phyloP scores from a whole-genome alignment of 495 filamentous ascomycete species.

The Aspergillus ostianus region DNA sequence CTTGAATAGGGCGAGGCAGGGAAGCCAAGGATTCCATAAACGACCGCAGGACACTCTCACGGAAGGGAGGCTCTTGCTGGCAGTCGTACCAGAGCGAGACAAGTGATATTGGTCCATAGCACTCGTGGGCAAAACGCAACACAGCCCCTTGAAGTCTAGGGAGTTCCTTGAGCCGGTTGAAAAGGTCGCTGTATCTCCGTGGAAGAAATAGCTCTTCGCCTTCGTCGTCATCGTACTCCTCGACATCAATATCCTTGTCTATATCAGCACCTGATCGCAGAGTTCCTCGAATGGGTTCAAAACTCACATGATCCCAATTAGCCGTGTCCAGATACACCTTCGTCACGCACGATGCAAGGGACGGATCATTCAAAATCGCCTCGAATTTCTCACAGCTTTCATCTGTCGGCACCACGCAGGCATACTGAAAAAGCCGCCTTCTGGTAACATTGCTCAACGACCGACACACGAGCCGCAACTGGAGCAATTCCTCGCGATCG shows the following conservation, averaged over 20 bases:
- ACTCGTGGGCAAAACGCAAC: constrained; percentile 22
- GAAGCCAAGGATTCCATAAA: constrained; percentile 9
- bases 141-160: constrained; percentile 20
- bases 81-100: constrained; percentile 2
- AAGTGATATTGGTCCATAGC: constrained; percentile 2
- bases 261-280: not conserved
- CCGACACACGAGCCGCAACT: not conserved
- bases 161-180: constrained; percentile 12
- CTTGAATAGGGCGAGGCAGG: constrained; percentile 14
- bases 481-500: not conserved
- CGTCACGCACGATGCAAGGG: not conserved
- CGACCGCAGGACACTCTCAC: constrained; percentile 13
- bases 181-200: not conserved
- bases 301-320: not conserved
- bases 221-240: not conserved
- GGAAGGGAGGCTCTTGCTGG: constrained; percentile 3
- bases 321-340: not conserved
- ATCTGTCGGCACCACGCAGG: not conserved
- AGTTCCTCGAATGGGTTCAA: not conserved
- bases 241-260: not conserved
- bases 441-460: not conserved
- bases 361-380: not conserved
- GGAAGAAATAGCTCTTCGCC: not conserved
- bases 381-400: not conserved
- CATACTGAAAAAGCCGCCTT: not conserved